Evolutionary conservation across 1,139 yeast genomes (phyloP).

Genomic region (Scheffersomyces titani): DNA sequence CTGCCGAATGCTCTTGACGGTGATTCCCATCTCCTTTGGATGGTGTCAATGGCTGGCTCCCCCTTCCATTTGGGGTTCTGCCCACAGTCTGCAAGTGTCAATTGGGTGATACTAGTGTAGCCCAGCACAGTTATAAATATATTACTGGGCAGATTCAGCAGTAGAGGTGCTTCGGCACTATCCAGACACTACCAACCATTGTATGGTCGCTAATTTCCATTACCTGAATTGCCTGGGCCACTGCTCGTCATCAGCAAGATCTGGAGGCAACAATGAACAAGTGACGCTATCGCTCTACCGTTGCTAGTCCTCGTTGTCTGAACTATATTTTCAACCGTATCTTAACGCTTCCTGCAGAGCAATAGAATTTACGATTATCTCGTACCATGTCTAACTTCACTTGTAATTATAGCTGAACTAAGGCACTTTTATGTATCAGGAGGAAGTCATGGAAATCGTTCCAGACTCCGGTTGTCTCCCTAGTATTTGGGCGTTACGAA

Average conservation of each 20-base stretch:
- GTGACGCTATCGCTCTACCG: background rate
- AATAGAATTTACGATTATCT: background rate
- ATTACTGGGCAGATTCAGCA: background rate
- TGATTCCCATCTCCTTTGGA: background rate
- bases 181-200: background rate
- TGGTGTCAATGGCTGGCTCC: background rate
- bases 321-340: background rate
- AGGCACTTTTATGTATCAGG: background rate
- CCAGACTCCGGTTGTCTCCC: background rate
- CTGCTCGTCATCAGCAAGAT: background rate
- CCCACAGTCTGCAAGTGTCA: background rate
- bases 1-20: background rate
- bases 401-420: background rate
- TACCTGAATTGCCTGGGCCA: background rate
- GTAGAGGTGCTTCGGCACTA: background rate
- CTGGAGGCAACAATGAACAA: background rate
- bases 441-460: background rate
- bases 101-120: background rate
- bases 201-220: background rate
- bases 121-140: background rate
- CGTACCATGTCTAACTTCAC: background rate
- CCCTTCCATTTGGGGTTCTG: background rate
- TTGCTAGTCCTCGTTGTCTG: background rate
- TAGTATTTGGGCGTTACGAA: background rate
- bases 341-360: background rate